Evolutionary conservation across 441 rosid species (phyloP).

Genomic region (Capsella rubella): DNA sequence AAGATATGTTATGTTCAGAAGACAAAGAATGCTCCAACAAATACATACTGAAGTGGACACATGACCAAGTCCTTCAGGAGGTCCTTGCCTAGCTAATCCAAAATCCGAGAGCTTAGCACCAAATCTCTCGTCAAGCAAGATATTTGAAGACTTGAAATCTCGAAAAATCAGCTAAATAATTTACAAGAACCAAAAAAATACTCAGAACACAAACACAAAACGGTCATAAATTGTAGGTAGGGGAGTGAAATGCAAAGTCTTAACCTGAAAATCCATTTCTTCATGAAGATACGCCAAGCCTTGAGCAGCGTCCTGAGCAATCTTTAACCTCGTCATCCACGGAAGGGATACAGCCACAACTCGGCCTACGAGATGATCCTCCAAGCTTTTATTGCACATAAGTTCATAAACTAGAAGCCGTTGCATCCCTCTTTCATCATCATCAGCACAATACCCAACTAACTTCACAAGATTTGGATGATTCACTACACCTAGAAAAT

Average conservation of each 20-base stretch:
- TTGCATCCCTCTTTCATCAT: constrained; percentile 95
- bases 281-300: constrained; percentile 95
- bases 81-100: constrained; percentile 95
- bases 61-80: constrained; percentile 87
- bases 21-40: constrained; percentile 5
- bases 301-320: constrained; percentile 90
- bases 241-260: neutral
- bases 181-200: neutral
- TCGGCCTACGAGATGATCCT: constrained; percentile 77
- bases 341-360: constrained; percentile 54
- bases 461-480: constrained; percentile 96
- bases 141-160: constrained; percentile 89
- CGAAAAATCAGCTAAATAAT: constrained; percentile 80
- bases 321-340: constrained; percentile 77
- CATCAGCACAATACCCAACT: constrained; percentile 94
- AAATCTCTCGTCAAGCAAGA: constrained; percentile 83
- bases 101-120: constrained; percentile 95
- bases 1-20: neutral
- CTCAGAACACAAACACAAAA: constrained; percentile 4
- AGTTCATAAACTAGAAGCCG: constrained; percentile 87
- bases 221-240: neutral
- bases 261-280: constrained; percentile 98
- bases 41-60: constrained; percentile 85
- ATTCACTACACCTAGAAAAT: constrained; percentile 84
- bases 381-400: constrained; percentile 89